Conservation (phyloP, 352 stramenopile species). For the Pythium aphanidermatum region DNA sequence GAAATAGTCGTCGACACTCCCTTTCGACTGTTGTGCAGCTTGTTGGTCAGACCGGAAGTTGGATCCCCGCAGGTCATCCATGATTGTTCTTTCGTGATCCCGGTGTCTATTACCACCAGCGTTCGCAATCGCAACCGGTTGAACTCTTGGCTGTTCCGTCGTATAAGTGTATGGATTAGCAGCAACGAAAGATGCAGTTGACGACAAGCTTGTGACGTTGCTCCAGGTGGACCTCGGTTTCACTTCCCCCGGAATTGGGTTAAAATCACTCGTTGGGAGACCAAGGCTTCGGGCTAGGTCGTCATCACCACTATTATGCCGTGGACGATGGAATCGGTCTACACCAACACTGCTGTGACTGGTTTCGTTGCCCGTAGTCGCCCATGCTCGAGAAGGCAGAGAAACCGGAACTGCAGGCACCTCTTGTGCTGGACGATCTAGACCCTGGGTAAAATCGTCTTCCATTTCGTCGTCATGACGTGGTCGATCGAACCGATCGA, state of each 20-base stretch:
- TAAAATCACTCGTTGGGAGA: not conserved
- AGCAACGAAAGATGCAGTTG: too few species aligned
- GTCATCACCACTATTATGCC: constrained; percentile 26
- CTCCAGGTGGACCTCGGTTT: too few species aligned
- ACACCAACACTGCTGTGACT: constrained; percentile 26
- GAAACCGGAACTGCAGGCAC: too few species aligned
- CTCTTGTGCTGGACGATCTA: not conserved
- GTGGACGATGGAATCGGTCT: constrained; percentile 45
- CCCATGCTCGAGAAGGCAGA: too few species aligned
- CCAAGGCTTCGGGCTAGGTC: constrained; percentile 5
- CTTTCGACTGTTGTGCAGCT: constrained; percentile 20
- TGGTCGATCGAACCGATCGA: too few species aligned
- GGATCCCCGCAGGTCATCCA: constrained; percentile 43
- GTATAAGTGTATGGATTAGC: too few species aligned
- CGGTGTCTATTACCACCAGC: constrained; percentile 14
- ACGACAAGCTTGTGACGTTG: too few species aligned
- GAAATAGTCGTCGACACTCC: constrained; percentile 81
- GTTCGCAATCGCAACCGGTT: too few species aligned
- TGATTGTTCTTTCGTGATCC: constrained; percentile 30
- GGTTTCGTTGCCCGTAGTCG: too few species aligned
- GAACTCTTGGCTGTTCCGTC: too few species aligned
- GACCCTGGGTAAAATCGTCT: not conserved
- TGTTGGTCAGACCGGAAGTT: not conserved
- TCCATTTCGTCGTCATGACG: constrained; percentile 2
- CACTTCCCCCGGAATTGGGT: too few species aligned